Percentiles rank a stretch among this genome's conserved stretches.
phyloP scores from a whole-genome alignment of 768 basidiomycete species.

The Hemileccinum impolitum region DNA sequence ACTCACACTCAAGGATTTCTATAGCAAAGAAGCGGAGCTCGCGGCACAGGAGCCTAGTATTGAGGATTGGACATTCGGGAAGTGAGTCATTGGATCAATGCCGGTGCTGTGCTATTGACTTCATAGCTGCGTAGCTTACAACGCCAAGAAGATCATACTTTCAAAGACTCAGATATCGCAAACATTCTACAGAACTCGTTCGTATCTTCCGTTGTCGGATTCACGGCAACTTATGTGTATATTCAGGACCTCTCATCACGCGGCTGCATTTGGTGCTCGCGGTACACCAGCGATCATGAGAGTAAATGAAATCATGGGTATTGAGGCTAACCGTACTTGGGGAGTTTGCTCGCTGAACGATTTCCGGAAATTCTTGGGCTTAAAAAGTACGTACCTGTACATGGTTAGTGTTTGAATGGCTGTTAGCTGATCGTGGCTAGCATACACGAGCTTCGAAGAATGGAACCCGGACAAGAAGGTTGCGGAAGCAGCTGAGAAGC shows the following conservation, averaged over 20 bases:
- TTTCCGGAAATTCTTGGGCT: slow-evolving; percentile 76
- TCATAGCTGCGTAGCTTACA: slow-evolving; percentile 41
- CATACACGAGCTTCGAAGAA: slow-evolving; percentile 67
- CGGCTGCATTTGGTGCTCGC: slow-evolving; percentile 71
- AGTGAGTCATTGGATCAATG: slow-evolving; percentile 34
- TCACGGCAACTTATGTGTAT: not conserved
- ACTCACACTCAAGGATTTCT: slow-evolving; percentile 50
- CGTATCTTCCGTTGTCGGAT: slow-evolving; percentile 22
- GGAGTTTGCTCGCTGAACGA: slow-evolving; percentile 83
- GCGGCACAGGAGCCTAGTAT: slow-evolving; percentile 43
- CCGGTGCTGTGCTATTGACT: slow-evolving; percentile 1
- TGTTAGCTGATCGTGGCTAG: slow-evolving; percentile 33
- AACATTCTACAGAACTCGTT: slow-evolving; percentile 64
- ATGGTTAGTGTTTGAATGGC: not conserved
- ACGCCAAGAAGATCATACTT: slow-evolving; percentile 54
- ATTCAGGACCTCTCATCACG: slow-evolving; percentile 64
- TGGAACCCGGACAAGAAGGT: slow-evolving; percentile 78
- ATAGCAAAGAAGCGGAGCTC: slow-evolving; percentile 38
- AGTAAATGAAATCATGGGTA: slow-evolving; percentile 81
- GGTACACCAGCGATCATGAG: slow-evolving; percentile 75
- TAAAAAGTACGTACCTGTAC: slow-evolving; percentile 53
- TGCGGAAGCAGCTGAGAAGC: slow-evolving; percentile 66
- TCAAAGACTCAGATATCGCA: slow-evolving; percentile 72
- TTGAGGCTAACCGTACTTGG: slow-evolving; percentile 72
- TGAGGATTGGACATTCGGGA: slow-evolving; percentile 64